Conservation (phyloP, 139 green algal genomes). For the Medakamo hakoo region DNA sequence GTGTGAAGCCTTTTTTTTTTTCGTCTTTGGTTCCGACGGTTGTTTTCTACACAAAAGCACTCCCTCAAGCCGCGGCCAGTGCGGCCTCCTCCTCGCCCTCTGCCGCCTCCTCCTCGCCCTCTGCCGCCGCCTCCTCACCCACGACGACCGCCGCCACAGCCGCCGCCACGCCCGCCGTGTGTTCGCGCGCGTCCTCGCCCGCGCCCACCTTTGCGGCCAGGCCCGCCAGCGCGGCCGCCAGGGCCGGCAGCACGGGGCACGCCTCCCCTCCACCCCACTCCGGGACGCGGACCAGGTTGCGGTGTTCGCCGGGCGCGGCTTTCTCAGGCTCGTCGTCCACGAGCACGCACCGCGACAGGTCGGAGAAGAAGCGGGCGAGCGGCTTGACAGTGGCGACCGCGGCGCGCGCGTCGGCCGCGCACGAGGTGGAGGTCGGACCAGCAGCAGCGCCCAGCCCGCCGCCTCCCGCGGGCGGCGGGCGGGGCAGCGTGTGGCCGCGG, state of each 20-base stretch:
- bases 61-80: too few relatives aligned
- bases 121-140: too few relatives aligned
- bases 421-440: too few relatives aligned
- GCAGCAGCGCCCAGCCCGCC: too few relatives aligned
- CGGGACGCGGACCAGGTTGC: constrained; percentile 37
- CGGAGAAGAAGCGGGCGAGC: constrained; percentile 22
- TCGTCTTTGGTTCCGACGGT: not conserved
- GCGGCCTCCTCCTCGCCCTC: too few relatives aligned
- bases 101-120: too few relatives aligned
- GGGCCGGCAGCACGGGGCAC: not conserved
- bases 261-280: constrained; percentile 24
- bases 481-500: constrained; percentile 17
- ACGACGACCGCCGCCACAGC: not conserved
- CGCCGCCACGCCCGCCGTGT: not conserved
- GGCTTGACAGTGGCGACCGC: constrained; percentile 58
- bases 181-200: constrained; percentile 1
- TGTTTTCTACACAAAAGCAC: not conserved
- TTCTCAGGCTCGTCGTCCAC: constrained; percentile 47
- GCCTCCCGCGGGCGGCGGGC: constrained; percentile 6
- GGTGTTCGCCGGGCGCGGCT: constrained; percentile 22
- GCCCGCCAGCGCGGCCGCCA: constrained; percentile 16
- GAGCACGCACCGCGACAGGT: constrained; percentile 25
- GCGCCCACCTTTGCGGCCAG: constrained; percentile 1
- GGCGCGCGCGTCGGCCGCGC: too few relatives aligned
- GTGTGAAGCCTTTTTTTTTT: constrained; percentile 6